Evolutionary conservation across 1,284 basidiomycete genomes (phyloP).

Genomic region (Cryptococcus maquisensis): DNA sequence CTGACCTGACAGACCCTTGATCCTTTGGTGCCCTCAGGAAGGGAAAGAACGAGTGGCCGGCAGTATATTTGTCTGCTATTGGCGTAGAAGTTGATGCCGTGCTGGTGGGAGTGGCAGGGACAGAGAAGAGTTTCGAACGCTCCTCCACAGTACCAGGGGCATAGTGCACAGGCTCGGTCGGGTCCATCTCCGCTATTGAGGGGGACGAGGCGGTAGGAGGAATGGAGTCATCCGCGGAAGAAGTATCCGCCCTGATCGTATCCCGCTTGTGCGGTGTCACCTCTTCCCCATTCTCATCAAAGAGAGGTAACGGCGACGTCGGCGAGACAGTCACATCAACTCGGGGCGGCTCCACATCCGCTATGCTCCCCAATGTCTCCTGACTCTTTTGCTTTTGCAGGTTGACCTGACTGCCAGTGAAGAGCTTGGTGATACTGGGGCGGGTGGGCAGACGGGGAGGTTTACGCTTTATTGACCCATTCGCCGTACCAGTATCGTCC

Average conservation of each 20-base stretch:
- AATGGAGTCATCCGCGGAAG: neutral
- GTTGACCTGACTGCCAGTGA: conserved; percentile 7
- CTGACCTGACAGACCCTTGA: no score
- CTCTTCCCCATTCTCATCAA: conserved; percentile 9
- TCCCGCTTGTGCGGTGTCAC: neutral
- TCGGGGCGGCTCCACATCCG: conserved; percentile 18
- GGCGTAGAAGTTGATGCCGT: conserved; percentile 31
- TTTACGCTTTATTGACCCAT: neutral
- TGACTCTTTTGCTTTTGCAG: conserved; percentile 18
- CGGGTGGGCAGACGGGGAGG: conserved; percentile 8
- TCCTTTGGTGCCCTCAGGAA: conserved; percentile 18
- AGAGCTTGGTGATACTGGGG: conserved; percentile 16
- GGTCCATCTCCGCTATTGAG: conserved; percentile 1
- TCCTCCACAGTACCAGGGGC: conserved; percentile 34
- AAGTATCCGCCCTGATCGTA: neutral
- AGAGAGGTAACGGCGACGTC: conserved; percentile 22
- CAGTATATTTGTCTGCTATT: conserved; percentile 45
- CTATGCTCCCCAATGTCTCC: conserved; percentile 17
- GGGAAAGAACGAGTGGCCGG: conserved; percentile 21
- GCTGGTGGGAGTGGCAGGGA: conserved; percentile 3
- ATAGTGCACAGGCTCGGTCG: conserved; percentile 27
- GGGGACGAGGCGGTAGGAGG: conserved; percentile 1
- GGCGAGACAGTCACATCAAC: conserved; percentile 22
- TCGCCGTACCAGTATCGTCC: neutral
- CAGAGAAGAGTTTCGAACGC: conserved; percentile 23